Base-by-base conservation (phyloP, 1,139 yeast species). In the Yamadazyma epiphylla region DNA sequence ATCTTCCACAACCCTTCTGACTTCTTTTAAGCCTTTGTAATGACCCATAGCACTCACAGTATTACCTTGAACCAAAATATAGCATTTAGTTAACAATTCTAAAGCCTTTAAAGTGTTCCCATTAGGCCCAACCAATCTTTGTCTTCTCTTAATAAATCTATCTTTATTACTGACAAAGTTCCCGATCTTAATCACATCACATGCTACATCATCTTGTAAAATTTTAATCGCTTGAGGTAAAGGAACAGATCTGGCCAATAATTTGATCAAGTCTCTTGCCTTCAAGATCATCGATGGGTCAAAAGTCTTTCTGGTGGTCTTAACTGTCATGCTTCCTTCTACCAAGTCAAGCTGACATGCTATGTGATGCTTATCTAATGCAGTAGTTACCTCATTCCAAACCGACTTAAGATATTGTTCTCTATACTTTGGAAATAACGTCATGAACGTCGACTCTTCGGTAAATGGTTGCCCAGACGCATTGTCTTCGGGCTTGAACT, bases 41-140 rank as follows among this genome's bases (percentile, higher is more conserved):
- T 96, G 94, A 9, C 99, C 99, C 98, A 91, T 91, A 15, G 84
- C 94, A 38, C 96, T 80, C 4, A 91, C 99, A 0, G 99, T 91
- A 56, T 85, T 88, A 53, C 99, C 99, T 61, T 91, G 99, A 5
- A 91, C 98, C 41, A 91, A 71, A 37, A 91, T 84, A 55, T 91
- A 91, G 63, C 98, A 91, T 48, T 84, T 82, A 14, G 98, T 91
- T 41, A 91, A 70, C 33, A 91, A 72, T 63, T 91, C 98, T 46
- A 91, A 70, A 0, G 98, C 98, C 56, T 91, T 94, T 44, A 94
- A 70, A 0, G 98, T 94, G 57, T 91, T 91, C 50, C 99, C 98
- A 51, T 80, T 85, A 28, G 98, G 98, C 0, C 99, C 99, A 33
- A 94, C 89, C 40, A 91, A 69, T 56, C 99, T 75, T 60, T 91